phyloP scores from a whole-genome alignment of 345 rosid species.

The Acer saccharum region DNA sequence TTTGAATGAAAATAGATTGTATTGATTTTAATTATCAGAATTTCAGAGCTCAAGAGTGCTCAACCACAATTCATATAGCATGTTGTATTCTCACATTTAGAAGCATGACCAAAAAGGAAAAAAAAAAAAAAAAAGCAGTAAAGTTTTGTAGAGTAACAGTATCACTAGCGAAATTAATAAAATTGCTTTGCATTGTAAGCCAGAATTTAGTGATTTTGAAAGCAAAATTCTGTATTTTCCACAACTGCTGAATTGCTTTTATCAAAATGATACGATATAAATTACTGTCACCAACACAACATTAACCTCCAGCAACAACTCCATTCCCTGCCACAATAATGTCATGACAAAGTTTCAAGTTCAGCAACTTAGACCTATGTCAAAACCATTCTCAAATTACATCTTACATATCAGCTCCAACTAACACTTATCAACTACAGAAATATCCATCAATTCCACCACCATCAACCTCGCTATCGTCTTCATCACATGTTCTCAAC shows the following conservation, averaged over 20 bases:
- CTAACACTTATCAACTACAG: not conserved
- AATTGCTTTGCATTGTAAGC: not conserved
- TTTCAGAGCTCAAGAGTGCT: not conserved
- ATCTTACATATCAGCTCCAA: not conserved
- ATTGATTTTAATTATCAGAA: not conserved
- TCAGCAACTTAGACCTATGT: not conserved
- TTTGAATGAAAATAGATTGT: not conserved
- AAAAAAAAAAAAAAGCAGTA: not conserved
- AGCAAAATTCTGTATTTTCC: not conserved
- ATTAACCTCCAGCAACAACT: too few relatives aligned
- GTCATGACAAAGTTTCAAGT: not conserved
- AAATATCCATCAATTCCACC: not conserved
- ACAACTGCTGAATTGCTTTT: not conserved
- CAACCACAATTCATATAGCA: not conserved
- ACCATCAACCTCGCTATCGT: not conserved
- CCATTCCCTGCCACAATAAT: too few relatives aligned
- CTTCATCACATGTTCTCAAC: not conserved
- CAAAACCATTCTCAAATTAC: not conserved
- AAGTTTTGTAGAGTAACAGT: not conserved
- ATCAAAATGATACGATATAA: not conserved
- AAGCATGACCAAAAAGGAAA: not conserved
- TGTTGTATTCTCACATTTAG: not conserved
- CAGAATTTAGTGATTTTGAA: not conserved
- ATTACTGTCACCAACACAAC: too few relatives aligned
- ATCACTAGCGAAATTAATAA: too few relatives aligned